A percentile compares a stretch with the other conserved stretches of the same genome.
phyloP scores from a whole-genome alignment of 1,139 yeast species.

The Nakaseomyces bracarensis region DNA sequence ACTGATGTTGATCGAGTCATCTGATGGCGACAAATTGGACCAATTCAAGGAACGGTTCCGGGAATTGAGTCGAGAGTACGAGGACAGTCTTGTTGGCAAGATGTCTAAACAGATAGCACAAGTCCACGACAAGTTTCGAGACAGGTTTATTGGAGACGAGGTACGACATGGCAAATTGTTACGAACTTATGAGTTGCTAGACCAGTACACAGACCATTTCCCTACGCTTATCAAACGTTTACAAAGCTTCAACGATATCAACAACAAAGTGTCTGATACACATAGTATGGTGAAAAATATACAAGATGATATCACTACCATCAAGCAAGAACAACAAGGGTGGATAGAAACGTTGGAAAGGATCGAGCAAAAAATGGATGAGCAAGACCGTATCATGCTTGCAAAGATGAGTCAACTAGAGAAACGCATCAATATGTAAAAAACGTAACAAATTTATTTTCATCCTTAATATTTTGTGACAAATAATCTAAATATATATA shows the following conservation, averaged over 20 bases:
- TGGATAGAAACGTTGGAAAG: constrained; percentile 38
- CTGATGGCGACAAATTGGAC: constrained; percentile 6
- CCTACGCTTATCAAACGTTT: constrained; percentile 41
- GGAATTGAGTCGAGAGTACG: constrained; percentile 32
- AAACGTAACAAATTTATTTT: no score
- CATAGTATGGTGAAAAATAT: constrained; percentile 43
- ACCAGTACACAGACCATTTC: constrained; percentile 32
- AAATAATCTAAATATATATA: no score
- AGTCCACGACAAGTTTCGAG: constrained; percentile 20
- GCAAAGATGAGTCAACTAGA: constrained; percentile 9
- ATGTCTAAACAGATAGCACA: constrained; percentile 24
- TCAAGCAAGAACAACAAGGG: constrained; percentile 35
- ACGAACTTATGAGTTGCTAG: constrained; percentile 35
- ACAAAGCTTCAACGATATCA: constrained; percentile 40
- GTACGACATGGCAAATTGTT: constrained; percentile 37
- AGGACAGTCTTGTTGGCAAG: constrained; percentile 20
- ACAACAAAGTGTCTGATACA: constrained; percentile 46
- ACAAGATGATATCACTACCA: constrained; percentile 34
- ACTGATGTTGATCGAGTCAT: constrained; percentile 7
- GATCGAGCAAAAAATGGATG: constrained; percentile 36
- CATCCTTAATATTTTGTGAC: no score
- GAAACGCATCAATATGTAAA: not conserved
- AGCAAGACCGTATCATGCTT: constrained; percentile 17
- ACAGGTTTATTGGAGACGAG: constrained; percentile 17
- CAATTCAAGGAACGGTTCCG: constrained; percentile 34